These are phyloP conservation scores for Venturia pyrina DNA, from an alignment of 2,329 filamentous ascomycete genomes.

Conservation along the genomic window DNA sequence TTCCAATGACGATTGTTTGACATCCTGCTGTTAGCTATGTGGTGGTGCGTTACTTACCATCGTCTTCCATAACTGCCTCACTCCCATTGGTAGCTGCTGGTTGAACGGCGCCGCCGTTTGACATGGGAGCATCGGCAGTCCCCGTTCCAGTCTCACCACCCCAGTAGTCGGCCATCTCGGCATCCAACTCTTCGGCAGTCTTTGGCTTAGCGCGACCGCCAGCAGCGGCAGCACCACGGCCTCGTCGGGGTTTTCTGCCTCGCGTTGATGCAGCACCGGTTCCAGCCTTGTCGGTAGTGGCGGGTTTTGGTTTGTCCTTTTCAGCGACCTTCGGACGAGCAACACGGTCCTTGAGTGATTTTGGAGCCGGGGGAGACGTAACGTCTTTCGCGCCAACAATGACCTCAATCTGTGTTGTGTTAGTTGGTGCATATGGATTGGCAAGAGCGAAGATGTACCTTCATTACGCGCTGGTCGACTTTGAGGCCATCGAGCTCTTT, in stretches of 20 bases:
- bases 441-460: constrained; percentile 45
- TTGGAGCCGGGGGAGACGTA: constrained; percentile 57
- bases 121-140: constrained; percentile 32
- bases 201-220: constrained; percentile 56
- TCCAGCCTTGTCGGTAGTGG: constrained; percentile 50
- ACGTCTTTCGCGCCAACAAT: constrained; percentile 69
- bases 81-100: constrained; percentile 30
- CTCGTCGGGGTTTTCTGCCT: constrained; percentile 19
- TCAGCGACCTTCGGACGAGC: constrained; percentile 44
- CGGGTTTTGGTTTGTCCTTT: constrained; percentile 60
- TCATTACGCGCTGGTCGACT: constrained; percentile 84
- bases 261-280: constrained; percentile 21
- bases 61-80: constrained; percentile 30
- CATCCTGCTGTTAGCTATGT: neutral
- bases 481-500: constrained; percentile 77
- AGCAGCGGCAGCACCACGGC: constrained; percentile 16
- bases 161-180: constrained; percentile 97
- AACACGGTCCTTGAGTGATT: constrained; percentile 74
- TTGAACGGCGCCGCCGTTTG: constrained; percentile 35
- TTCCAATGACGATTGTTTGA: neutral
- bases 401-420: constrained; percentile 63
- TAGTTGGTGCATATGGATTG: neutral
- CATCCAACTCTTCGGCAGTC: constrained; percentile 90
- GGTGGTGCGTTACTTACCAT: constrained; percentile 13
- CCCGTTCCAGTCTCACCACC: constrained; percentile 38